These are phyloP conservation scores for Amaranthus palmeri DNA, from an alignment of 148 eudicot species.

Conservation along the genomic window DNA sequence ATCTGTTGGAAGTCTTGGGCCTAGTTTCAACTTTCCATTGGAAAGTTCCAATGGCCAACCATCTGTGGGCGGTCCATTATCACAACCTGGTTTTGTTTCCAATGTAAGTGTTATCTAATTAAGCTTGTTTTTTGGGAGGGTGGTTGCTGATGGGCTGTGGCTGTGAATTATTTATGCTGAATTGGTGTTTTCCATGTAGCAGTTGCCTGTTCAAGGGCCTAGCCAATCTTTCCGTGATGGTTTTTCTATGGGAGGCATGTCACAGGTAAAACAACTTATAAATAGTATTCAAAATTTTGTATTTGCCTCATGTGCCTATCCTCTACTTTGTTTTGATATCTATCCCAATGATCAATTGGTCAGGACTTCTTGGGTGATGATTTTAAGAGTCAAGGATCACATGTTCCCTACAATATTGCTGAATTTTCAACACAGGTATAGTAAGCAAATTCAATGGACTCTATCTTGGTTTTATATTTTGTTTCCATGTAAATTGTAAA, in stretches of 20 bases:
- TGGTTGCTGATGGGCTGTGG: not conserved
- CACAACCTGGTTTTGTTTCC: slow-evolving; percentile 90
- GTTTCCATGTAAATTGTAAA: too few relatives aligned
- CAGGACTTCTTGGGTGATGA: slow-evolving; percentile 98
- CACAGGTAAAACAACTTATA: slow-evolving; percentile 51
- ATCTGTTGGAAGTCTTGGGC: slow-evolving; percentile 64
- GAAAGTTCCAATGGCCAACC: slow-evolving; percentile 91
- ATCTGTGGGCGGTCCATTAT: slow-evolving; percentile 80
- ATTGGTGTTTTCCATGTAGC: slow-evolving; percentile 15
- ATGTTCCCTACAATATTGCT: slow-evolving; percentile 85
- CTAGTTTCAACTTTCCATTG: slow-evolving; percentile 75
- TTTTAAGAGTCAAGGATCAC: slow-evolving; percentile 98
- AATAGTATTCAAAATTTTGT: not conserved
- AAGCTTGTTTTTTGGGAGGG: not conserved
- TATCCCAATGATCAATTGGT: slow-evolving; percentile 2
- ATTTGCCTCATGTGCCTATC: not conserved
- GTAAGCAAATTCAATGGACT: not conserved
- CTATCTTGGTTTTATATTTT: not conserved
- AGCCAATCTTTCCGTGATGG: slow-evolving; percentile 82
- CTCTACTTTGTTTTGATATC: not conserved
- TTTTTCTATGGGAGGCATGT: slow-evolving; percentile 92
- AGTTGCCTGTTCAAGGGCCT: slow-evolving; percentile 72
- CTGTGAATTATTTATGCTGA: not conserved
- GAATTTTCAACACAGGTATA: slow-evolving; percentile 92
- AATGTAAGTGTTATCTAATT: slow-evolving; percentile 47